Conservation (phyloP, 2,329 filamentous ascomycete genomes). For the Penicillium carneum region DNA sequence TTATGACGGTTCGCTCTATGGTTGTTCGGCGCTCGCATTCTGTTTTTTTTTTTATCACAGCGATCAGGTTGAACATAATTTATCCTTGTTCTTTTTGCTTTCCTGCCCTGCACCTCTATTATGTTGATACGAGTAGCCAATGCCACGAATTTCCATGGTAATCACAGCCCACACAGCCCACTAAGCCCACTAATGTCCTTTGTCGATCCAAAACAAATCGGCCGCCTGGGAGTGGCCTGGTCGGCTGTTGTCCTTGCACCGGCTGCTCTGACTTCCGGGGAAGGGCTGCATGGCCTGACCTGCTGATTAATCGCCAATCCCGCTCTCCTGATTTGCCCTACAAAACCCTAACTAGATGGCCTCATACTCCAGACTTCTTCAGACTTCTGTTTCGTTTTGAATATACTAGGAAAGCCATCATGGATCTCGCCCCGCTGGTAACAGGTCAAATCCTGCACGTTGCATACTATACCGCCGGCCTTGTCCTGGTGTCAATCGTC, state of each 20-base stretch:
- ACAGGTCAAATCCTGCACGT: constrained; percentile 27
- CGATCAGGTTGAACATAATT: constrained; percentile 15
- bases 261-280: constrained; percentile 12
- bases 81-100: not conserved
- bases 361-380: not conserved
- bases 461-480: constrained; percentile 44
- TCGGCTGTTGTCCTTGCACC: not conserved
- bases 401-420: constrained; percentile 6
- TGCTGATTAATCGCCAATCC: constrained; percentile 31
- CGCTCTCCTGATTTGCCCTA: constrained; percentile 31
- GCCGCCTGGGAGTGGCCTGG: constrained; percentile 9
- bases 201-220: constrained; percentile 3
- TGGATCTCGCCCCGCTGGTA: constrained; percentile 29
- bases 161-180: not conserved
- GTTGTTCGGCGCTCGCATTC: constrained; percentile 27
- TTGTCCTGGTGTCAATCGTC: constrained; percentile 64
- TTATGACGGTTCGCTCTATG: constrained; percentile 27
- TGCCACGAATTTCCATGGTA: constrained; percentile 1
- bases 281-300: constrained; percentile 16
- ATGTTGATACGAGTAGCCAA: constrained; percentile 17
- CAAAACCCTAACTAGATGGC: constrained; percentile 15
- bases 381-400: not conserved
- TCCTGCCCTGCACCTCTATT: not conserved
- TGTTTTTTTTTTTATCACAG: constrained; percentile 13
- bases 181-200: not conserved